Evolutionary conservation across 2,329 filamentous ascomycete species (phyloP), one percentile per base, ranked within the genome.

Genomic region (Westerdykella aurantiaca): DNA sequence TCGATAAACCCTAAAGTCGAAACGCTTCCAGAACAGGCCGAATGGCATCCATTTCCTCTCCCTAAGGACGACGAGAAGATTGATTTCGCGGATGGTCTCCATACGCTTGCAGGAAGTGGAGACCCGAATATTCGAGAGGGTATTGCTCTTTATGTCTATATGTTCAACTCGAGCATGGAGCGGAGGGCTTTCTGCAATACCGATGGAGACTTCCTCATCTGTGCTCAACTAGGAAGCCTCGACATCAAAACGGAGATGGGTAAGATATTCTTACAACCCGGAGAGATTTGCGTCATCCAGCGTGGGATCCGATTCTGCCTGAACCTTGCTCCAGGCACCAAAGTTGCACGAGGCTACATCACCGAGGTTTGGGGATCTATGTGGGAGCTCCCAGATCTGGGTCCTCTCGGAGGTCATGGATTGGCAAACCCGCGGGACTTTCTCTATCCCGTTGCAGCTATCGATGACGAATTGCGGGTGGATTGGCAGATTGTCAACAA

Each of bases 81-180:
- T 16, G 72, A 75, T 40, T 77, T 76, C 48, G 57, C 71, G 10
- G 61, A 73, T 45, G 74, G 75, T 5, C 59, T 78, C 11, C 71
- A 73, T 52, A 75, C 74, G 2, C 58, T 78, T 7, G 72, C 66
- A 17, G 75, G 75, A 5, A 71, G 71, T 21, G 75, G 75, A 7
- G 74, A 77, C 34, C 70, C 75, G 5, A 77, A 71, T n/a, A 63
- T 73, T 22, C 63, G 67, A 43, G 72, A 77, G 43, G 74, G 75
- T 6, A 57, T 77, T 17, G 74, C 74, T 4, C 60, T 73, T 1
- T 73, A 76, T 51, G 65, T 76, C 29, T 78, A 76, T 53, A 64
- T 67, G 47, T 67, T 72, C 51, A 76, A 75, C 49, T 55, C 59
- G 1, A 69, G 60, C 39, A 77, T 78, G 75, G 57, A 61, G 4